A percentile compares a stretch with the other conserved stretches of the same genome.
These are phyloP conservation scores for Acanthamoeba sp. DNA, from an alignment of 208 protist species.

Conservation along the genomic window DNA sequence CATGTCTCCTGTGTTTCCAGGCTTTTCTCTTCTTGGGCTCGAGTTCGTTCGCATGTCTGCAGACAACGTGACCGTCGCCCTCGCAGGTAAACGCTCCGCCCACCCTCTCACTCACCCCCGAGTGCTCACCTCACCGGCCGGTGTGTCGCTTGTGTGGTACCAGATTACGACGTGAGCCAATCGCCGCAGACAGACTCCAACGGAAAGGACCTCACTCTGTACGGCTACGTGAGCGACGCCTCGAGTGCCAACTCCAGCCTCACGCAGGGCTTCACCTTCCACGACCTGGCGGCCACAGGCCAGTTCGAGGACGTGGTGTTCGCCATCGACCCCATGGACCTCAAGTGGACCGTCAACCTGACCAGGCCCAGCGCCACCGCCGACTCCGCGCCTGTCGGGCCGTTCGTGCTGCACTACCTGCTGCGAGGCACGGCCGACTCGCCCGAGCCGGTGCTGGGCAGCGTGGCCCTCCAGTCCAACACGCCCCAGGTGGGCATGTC, in stretches of 20 bases:
- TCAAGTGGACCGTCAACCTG: slow-evolving; percentile 32
- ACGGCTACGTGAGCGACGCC: not conserved
- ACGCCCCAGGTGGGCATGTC: not conserved
- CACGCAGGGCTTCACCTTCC: not conserved
- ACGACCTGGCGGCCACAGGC: not conserved
- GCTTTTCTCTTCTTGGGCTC: not conserved
- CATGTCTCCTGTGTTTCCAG: too few relatives aligned
- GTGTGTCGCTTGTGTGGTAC: too few relatives aligned
- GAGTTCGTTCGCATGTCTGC: too few relatives aligned
- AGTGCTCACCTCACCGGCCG: too few relatives aligned
- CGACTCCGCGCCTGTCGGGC: not conserved
- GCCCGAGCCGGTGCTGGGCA: not conserved
- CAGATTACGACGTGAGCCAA: not conserved
- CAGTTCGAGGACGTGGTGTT: not conserved
- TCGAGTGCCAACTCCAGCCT: not conserved
- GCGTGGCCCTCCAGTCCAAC: not conserved
- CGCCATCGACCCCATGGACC: not conserved
- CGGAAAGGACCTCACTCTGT: not conserved
- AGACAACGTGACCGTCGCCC: too few relatives aligned
- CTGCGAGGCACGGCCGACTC: not conserved
- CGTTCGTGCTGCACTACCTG: not conserved
- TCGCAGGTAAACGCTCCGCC: too few relatives aligned
- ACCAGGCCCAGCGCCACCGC: not conserved
- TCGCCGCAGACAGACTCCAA: not conserved
- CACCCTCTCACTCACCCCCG: not conserved